Base-by-base conservation (phyloP, 2,329 filamentous ascomycete genomes). In the Aspergillus quadricinctus region DNA sequence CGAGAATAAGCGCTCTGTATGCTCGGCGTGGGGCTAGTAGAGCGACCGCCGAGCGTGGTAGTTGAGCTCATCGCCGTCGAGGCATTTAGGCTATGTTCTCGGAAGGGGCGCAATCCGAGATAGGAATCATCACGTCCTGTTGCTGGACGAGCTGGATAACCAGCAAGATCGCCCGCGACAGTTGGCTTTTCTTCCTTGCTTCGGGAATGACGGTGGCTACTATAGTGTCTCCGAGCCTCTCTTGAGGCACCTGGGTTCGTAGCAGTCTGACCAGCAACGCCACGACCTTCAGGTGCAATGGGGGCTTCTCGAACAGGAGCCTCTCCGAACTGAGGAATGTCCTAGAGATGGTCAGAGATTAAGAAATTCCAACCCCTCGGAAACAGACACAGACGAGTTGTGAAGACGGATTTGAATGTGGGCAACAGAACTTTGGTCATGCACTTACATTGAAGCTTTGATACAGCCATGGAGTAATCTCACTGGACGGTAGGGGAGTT, bases 381-480 rank as follows among this genome's bases (percentile, higher is more conserved):
- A 50, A 23, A 41, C 28, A 52, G 37, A 40, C 48, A 48, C 37
- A 11, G 19, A 6, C 19, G 28, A 29, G 21, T 8, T 35, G 10
- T 49, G 14, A 41, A 43, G 14, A 17, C 14, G 14, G 5, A 3
- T 37, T 37, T 5, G 14, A 37, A 11, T 55, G 40, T n/a, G 35
- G 29, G 28, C 19, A n/a, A 40, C 10, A 29, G 41, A 31, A 11
- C 27, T 17, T 23, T 27, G 37, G 28, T 10, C 46, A 35, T 43
- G n/a, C 35, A 59, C 86, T 79, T 73, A 90, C 88, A 78, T 90
- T 84, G 63, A 83, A 83, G 70, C 94, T 90, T 75, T 97, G 94
- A 71, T 94, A 97, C 60, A 96, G 82, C 82, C 96, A 99, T n/a
- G 94, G 94, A 41, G 96, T 94, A 56, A 99, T 92, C 75, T 97